Evolutionary conservation across 805 yeast genomes (phyloP).

Genomic region (Metschnikowia borealis): DNA sequence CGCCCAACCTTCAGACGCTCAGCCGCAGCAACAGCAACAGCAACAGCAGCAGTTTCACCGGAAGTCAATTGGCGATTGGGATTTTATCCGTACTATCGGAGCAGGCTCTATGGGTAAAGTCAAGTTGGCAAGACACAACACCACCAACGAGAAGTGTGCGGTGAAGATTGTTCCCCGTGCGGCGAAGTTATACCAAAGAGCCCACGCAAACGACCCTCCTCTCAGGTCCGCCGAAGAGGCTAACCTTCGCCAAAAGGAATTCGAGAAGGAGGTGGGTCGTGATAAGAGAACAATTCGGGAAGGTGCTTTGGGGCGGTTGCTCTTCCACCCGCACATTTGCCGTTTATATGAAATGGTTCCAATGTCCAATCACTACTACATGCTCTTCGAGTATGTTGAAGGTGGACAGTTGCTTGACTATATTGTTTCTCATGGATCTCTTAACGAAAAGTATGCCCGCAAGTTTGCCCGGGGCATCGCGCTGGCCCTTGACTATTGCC

Average conservation of each 20-base stretch:
- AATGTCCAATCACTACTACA: constrained; percentile 94
- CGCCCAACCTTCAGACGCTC: not conserved
- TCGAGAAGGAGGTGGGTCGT: constrained; percentile 79
- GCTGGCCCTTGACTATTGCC: constrained; percentile 90
- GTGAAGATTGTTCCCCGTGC: constrained; percentile 93
- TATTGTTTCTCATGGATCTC: constrained; percentile 91
- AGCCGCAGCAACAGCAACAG: constrained; percentile 21
- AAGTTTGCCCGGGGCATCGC: constrained; percentile 94
- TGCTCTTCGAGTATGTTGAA: constrained; percentile 93
- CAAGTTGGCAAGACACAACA: constrained; percentile 81
- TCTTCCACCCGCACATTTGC: constrained; percentile 91
- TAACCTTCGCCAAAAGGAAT: constrained; percentile 60
- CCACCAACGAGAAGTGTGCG: constrained; percentile 81
- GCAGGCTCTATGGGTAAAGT: constrained; percentile 99
- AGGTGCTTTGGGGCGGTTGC: constrained; percentile 85
- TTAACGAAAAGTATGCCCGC: constrained; percentile 91
- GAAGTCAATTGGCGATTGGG: constrained; percentile 94
- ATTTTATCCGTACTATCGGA: constrained; percentile 88
- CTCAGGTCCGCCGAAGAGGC: constrained; percentile 56
- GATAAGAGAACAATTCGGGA: constrained; percentile 92
- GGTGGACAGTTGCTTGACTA: constrained; percentile 98
- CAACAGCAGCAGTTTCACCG: constrained; percentile 62
- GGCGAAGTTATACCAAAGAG: constrained; percentile 67
- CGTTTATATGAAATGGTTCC: constrained; percentile 89
- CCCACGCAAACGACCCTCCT: constrained; percentile 66